Conservation (phyloP, 2,329 filamentous ascomycete genomes). For the Epichloe sp. region DNA sequence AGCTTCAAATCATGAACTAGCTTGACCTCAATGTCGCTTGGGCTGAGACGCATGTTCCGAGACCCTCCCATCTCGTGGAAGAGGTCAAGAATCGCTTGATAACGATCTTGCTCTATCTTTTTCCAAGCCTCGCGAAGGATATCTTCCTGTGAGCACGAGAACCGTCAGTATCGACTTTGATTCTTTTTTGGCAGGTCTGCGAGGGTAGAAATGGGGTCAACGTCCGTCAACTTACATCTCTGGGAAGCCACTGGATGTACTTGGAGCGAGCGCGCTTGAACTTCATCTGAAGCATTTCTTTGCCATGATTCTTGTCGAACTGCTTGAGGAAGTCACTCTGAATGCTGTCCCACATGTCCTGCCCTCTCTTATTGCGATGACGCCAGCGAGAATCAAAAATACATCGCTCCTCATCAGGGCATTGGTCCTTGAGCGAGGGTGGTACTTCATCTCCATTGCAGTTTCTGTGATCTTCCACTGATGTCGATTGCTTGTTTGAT, state of each 20-base stretch:
- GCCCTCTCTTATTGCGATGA: conserved; percentile 34
- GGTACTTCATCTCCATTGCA: conserved; percentile 21
- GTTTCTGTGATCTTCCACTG: conserved; percentile 21
- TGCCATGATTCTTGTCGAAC: conserved; percentile 25
- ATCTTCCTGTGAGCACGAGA: conserved; percentile 21
- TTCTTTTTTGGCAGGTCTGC: neutral
- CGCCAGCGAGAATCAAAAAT: conserved; percentile 37
- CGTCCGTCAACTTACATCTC: conserved; percentile 31
- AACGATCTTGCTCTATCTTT: conserved; percentile 30
- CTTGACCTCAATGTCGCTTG: conserved; percentile 35
- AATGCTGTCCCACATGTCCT: conserved; percentile 46
- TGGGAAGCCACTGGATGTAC: conserved; percentile 33
- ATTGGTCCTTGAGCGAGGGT: conserved; percentile 28
- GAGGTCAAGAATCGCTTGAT: conserved; percentile 26
- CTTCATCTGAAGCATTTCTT: conserved; percentile 44
- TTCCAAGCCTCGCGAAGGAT: conserved; percentile 27
- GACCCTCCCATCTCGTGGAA: conserved; percentile 39
- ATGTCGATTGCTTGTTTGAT: conserved; percentile 8
- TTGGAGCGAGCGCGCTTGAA: conserved; percentile 36
- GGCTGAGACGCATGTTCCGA: conserved; percentile 33
- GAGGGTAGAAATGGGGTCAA: neutral
- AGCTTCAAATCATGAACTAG: conserved; percentile 30
- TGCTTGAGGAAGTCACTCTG: conserved; percentile 25
- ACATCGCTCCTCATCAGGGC: conserved; percentile 33
- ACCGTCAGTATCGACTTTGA: neutral